A percentile compares a stretch with the other conserved stretches of the same genome.
Conservation (phyloP, 2,329 filamentous ascomycete species). For the Ceratocystis alfenasii region DNA sequence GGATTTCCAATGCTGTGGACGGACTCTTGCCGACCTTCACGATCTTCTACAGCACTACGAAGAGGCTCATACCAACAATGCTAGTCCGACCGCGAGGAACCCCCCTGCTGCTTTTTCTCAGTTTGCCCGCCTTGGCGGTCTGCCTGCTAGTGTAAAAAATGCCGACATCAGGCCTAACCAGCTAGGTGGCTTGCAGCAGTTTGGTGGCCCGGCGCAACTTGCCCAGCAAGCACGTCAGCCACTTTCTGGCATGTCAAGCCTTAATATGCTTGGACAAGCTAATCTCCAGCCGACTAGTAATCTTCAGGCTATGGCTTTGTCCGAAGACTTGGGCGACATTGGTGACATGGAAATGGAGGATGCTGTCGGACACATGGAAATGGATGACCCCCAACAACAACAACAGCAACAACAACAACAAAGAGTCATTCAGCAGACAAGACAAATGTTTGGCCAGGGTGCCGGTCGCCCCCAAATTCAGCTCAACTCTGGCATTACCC, state of each 20-base stretch:
- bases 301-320: conserved; percentile 27
- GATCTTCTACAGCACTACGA: conserved; percentile 95
- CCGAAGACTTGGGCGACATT: conserved; percentile 66
- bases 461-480: conserved; percentile 60
- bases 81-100: conserved; percentile 36
- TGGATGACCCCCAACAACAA: conserved; percentile 44
- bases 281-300: conserved; percentile 36
- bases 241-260: conserved; percentile 18
- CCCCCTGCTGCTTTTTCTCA: conserved; percentile 31
- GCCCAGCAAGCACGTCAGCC: conserved; percentile 23
- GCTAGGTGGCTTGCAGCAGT: conserved; percentile 19
- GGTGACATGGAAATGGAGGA: conserved; percentile 98
- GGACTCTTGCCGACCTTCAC: conserved; percentile 80
- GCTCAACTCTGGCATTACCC: conserved; percentile 61
- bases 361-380: conserved; percentile 52
- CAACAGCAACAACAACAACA: conserved; percentile 25
- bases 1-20: conserved; percentile 90
- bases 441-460: conserved; percentile 55
- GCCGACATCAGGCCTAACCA: conserved; percentile 12
- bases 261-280: conserved; percentile 27
- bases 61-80: conserved; percentile 67
- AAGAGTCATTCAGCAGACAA: conserved; percentile 50
- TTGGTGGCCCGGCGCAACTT: conserved; percentile 21
- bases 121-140: conserved; percentile 26
- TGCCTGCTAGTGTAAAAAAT: conserved; percentile 11